Evolutionary conservation across 2,329 filamentous ascomycete genomes (phyloP).

Genomic region (Chrysoporthe puriensis): DNA sequence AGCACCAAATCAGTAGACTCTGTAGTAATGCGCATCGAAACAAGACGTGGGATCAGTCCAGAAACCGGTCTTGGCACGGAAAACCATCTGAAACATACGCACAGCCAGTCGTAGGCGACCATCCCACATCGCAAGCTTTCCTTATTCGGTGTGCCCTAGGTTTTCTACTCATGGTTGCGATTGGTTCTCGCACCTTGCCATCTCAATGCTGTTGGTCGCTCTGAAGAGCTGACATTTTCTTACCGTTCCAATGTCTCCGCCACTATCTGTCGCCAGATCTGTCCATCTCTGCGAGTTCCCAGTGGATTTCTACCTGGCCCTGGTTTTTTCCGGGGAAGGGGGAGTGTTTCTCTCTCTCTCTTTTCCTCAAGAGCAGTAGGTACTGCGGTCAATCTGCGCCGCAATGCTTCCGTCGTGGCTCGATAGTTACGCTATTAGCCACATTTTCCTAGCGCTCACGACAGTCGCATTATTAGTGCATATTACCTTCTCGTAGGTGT

Average conservation of each 20-base stretch:
- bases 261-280: neutral
- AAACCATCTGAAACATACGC: slow-evolving; percentile 14
- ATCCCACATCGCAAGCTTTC: slow-evolving; percentile 23
- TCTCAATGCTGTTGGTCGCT: neutral
- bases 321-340: neutral
- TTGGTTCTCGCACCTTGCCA: slow-evolving; percentile 4
- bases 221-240: neutral
- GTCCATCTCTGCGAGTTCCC: neutral
- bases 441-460: no score
- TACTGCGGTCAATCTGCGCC: no score
- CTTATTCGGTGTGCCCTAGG: slow-evolving; percentile 17
- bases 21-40: neutral
- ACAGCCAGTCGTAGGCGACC: slow-evolving; percentile 10
- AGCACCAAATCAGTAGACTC: neutral
- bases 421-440: no score
- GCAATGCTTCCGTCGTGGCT: no score
- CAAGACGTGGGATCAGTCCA: neutral
- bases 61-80: neutral
- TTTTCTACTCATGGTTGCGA: slow-evolving; percentile 7
- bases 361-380: neutral
- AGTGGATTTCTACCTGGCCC: neutral
- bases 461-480: neutral
- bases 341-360: neutral
- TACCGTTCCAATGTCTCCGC: neutral
- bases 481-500: neutral